These are phyloP conservation scores for Clitopilus passeckerianus DNA, from an alignment of 768 basidiomycete genomes.

Conservation along the genomic window DNA sequence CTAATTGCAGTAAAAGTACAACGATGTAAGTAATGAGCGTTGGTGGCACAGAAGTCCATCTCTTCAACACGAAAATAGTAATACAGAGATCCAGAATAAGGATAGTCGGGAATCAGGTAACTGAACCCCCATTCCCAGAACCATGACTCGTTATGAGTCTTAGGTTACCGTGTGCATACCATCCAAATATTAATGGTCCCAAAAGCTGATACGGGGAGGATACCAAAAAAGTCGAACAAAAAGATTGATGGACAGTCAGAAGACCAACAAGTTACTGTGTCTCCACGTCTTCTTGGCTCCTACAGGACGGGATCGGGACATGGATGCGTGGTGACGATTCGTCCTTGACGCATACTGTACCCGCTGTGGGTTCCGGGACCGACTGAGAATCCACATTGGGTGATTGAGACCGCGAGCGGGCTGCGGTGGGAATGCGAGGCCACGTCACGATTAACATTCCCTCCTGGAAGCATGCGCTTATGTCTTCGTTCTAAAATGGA, in stretches of 20 bases:
- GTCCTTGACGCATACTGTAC: not conserved
- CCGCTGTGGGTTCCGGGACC: not conserved
- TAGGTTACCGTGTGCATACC: not conserved
- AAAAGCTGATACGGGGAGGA: not conserved
- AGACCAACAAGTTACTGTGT: not conserved
- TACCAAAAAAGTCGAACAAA: not conserved
- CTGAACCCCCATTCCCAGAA: too few relatives aligned
- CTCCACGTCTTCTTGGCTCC: not conserved
- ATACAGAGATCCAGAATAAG: not conserved
- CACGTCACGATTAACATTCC: constrained; percentile 40
- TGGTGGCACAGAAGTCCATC: not conserved
- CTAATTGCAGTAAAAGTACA: not conserved
- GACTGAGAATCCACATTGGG: not conserved
- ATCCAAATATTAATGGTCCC: not conserved
- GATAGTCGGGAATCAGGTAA: too few relatives aligned
- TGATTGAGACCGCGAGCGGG: not conserved
- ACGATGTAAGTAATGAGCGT: not conserved
- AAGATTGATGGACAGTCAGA: not conserved
- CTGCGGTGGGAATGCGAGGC: constrained; percentile 23
- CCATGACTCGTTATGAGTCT: not conserved
- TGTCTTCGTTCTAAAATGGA: constrained; percentile 26
- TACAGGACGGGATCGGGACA: not conserved
- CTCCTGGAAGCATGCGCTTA: constrained; percentile 28
- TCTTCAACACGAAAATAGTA: not conserved
- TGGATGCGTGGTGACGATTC: not conserved